phyloP scores from a whole-genome alignment of 2,329 filamentous ascomycete species.

The Dothidotthia symphoricarpi region DNA sequence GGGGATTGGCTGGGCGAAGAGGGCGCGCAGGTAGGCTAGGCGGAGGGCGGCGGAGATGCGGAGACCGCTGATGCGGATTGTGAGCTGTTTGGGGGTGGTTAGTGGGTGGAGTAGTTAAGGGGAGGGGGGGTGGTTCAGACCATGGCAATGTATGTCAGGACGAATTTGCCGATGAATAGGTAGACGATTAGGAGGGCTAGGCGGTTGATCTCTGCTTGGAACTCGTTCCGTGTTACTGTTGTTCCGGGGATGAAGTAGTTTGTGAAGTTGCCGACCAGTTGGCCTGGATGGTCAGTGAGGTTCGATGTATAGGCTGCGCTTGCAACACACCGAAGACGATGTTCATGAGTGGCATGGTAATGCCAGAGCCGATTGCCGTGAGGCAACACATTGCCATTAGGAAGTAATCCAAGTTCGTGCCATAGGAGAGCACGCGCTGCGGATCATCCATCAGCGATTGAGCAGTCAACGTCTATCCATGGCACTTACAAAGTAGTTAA shows the following conservation, averaged over 20 bases:
- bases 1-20: slow-evolving; percentile 53
- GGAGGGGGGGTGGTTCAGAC: slow-evolving; percentile 8
- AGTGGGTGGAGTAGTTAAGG: slow-evolving; percentile 1
- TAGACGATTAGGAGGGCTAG: slow-evolving; percentile 33
- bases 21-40: slow-evolving; percentile 50
- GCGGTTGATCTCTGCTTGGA: slow-evolving; percentile 50
- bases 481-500: slow-evolving; percentile 36
- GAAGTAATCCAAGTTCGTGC: slow-evolving; percentile 31
- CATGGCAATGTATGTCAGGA: slow-evolving; percentile 36
- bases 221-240: slow-evolving; percentile 48
- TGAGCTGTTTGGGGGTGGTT: slow-evolving; percentile 36
- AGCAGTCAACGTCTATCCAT: background rate
- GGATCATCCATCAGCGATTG: slow-evolving; percentile 2
- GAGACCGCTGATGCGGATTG: slow-evolving; percentile 52
- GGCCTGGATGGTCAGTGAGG: slow-evolving; percentile 19
- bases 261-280: slow-evolving; percentile 55
- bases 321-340: slow-evolving; percentile 55
- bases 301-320: slow-evolving; percentile 43
- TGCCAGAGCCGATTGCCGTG: slow-evolving; percentile 36
- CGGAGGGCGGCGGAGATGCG: slow-evolving; percentile 53
- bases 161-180: slow-evolving; percentile 40
- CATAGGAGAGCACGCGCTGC: slow-evolving; percentile 38
- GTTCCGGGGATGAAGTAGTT: slow-evolving; percentile 52
- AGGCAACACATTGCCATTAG: slow-evolving; percentile 28
- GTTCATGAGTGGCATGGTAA: slow-evolving; percentile 56